Evolutionary conservation across 495 filamentous ascomycete species (phyloP), one percentile per base, ranked within the genome.

Genomic region (Lichina pygmaea): DNA sequence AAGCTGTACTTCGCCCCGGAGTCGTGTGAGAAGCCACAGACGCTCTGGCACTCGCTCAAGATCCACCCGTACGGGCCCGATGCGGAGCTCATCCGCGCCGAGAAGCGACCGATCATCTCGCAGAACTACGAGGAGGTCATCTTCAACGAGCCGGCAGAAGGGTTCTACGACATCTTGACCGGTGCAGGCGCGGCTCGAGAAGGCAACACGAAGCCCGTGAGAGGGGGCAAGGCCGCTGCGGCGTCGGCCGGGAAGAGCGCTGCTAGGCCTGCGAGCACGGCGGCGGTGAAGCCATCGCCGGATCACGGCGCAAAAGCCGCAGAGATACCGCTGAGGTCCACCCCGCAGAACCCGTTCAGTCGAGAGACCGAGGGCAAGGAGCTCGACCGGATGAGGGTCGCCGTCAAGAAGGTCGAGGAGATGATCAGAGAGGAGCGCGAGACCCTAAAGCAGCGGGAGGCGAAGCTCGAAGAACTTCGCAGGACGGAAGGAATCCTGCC

Each of bases 141-240:
- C 33, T 97, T 97, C 66, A 93, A 92, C 58, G 89, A 95, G 64
- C 89, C 89, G 0, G 80, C 82, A 49, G 84, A 91, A 54, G 71
- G 75, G 34, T 89, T 93, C 57, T 86, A 80, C 57, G 79, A 89
- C 30, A 57, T 82, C 8, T 62, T 94, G 43, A 86, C 77, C 2
- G 73, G 73, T 1, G 24, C 24, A 24, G 77, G 77, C 24, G 60
- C 67, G 15, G 44, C 54, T 9, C 44, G 49, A 43, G 46, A 52
- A 8, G 54, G 55, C 50, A 51, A 40, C 48, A 50, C 53, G 24
- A 39, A 39, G 36, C 36, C 36, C 36, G 11, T 2, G 10, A 11
- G 36, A 39, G 64, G 55, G 57, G 63, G 62, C 6, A 66, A 64
- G 50, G 58, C 15, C 15, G 34, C 31, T 40, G 47, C 2, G 2